Base-by-base conservation (phyloP, 1,139 yeast species). In the Scheffersomyces titani region DNA sequence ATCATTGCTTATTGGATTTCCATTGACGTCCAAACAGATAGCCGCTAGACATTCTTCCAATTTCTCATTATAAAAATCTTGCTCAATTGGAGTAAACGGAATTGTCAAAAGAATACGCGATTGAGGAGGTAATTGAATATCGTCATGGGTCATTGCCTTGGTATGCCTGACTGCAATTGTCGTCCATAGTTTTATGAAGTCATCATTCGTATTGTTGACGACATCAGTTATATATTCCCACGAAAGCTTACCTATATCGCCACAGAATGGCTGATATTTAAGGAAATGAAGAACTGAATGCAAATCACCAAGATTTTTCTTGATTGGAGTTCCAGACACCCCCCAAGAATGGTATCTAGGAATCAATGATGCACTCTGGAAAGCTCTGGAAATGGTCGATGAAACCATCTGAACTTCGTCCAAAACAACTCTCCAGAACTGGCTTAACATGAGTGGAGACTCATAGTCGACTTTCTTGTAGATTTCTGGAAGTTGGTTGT, bases 381-480 rank as follows among this genome's bases (percentile, higher is more conserved):
- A 92, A 1, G 96, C 92, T 53, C 90, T 82, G 1, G 94, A 85
- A 1, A 86, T 80, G 20, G 89, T 87, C 5, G 87, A 84, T 6
- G 91, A 86, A 3, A 94, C 90, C 94, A 92, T 90, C 72, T 94
- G 99, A 1, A 91, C 98, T 71, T 94, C 99, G 74, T 94, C 99
- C 47, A 93, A 73, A 0, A 93, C 83, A 1, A 94, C 90, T 58
- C 99, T 79, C 92, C 96, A 90, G 71, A 93, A 94, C 63, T 93
- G 92, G n/a, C 89, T 72, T 51, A 89, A 75, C 76, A 92, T 90
- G 21, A 94, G 74, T 0, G 98, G 98, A 0, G 97, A 90, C 13
- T 92, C 87, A 64, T 88, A 87, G 61, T 87, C 89, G 18, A 71
- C 64, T 51, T 60, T 62, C 47, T 66, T 57, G 63, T 70, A 68